Evolutionary conservation across 805 yeast genomes (phyloP), one percentile per base, ranked within the genome.

Genomic region (Babjeviella inositovora): DNA sequence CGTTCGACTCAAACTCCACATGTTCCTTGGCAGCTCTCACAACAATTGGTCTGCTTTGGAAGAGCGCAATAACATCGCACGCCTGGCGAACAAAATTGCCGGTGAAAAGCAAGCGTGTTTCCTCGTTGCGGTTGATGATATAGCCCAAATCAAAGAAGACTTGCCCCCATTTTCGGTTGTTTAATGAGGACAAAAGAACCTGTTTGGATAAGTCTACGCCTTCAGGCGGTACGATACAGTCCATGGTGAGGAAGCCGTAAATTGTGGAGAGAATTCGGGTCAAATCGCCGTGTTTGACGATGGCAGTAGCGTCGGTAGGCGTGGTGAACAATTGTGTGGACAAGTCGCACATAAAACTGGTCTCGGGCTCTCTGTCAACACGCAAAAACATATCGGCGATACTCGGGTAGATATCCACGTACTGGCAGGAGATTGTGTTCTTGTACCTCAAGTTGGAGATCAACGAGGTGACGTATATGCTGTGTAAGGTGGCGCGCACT

Each of bases 291-390:
- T 70, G 76, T 15, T 53, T 45, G 5, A 70, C 57, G 13, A 79
- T 63, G 14, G 67, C 50, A 2, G 65, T 62, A 1, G 93, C 72
- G 32, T 76, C 73, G 1, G 84, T 65, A 0, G 96, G 95, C 25
- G 93, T 75, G 0, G 96, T 85, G 45, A 84, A 84, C 12, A 90
- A 50, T 46, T 90, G 98, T 0, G 87, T 71, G 0, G 92, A 70
- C 11, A 87, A 49, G 18, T 73, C 67, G 18, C 72, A 62, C 53
- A 85, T 57, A 4, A 79, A 60, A 8, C 87, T 80, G 25, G 67
- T 48, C 34, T 84, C 94, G 0, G 95, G 93, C 38, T 90, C 97
- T 29, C 94, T 60, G 38, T 90, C 99, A 31, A 69, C 52, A 0
- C 62, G 48, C 22, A 79, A 55, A 33, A 72, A 79, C 52, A 75